Evolutionary conservation across 1,284 basidiomycete genomes (phyloP).

Genomic region (Caloboletus firmus): DNA sequence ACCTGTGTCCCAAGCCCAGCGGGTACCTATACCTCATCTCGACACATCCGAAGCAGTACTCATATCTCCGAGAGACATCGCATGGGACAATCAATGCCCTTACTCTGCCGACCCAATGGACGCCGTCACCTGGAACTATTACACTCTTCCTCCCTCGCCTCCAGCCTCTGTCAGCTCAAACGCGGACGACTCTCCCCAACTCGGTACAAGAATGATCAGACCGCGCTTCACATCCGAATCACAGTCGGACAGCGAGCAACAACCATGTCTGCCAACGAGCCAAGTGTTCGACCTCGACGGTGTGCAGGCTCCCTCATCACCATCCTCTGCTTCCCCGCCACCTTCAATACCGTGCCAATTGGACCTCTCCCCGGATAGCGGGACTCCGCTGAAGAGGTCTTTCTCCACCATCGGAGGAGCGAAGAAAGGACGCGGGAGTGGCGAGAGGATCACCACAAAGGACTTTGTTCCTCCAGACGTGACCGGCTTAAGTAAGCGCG

Average conservation of each 20-base stretch:
- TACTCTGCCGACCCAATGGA: constrained; percentile 42
- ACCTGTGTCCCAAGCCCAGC: constrained; percentile 37
- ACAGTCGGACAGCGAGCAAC: constrained; percentile 44
- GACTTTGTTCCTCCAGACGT: constrained; percentile 89
- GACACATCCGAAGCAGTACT: constrained; percentile 56
- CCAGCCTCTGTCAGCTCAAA: constrained; percentile 49
- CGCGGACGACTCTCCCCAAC: constrained; percentile 47
- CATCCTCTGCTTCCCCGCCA: constrained; percentile 39
- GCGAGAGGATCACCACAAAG: constrained; percentile 70
- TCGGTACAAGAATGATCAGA: constrained; percentile 49
- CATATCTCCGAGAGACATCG: constrained; percentile 40
- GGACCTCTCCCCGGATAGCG: constrained; percentile 28
- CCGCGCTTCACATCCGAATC: constrained; percentile 48
- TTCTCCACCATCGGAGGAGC: constrained; percentile 43
- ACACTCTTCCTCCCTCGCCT: constrained; percentile 52
- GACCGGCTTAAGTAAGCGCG: constrained; percentile 82
- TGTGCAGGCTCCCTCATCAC: constrained; percentile 31
- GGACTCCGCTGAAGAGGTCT: constrained; percentile 42
- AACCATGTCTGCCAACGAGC: constrained; percentile 63
- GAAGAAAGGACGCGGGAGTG: constrained; percentile 60
- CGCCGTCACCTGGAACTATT: constrained; percentile 46
- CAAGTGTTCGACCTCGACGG: constrained; percentile 65
- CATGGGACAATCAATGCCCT: constrained; percentile 48
- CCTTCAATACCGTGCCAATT: constrained; percentile 35
- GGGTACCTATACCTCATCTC: constrained; percentile 55